Evolutionary conservation across 257 asterid species (phyloP).

Genomic region (Primulina tabacum): DNA sequence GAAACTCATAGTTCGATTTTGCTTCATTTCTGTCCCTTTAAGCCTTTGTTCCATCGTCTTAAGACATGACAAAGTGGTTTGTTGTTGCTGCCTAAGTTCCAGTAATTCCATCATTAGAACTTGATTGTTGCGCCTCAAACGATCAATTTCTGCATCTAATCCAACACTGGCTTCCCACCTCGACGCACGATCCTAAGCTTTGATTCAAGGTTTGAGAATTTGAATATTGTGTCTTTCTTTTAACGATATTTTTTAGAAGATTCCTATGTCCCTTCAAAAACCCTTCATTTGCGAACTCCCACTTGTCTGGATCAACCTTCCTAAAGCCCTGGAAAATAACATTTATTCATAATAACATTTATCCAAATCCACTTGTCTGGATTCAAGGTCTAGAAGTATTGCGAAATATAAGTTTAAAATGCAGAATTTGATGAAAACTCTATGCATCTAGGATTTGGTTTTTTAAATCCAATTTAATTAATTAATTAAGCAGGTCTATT

Average conservation of each 20-base stretch:
- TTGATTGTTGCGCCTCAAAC: conserved; percentile 56
- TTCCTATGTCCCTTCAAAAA: conserved; percentile 37
- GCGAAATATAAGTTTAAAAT: too few relatives aligned
- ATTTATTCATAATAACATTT: conserved; percentile 13
- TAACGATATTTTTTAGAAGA: conserved; percentile 34
- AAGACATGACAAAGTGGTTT: conserved; percentile 40
- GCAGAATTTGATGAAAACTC: too few relatives aligned
- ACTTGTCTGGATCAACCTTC: conserved; percentile 44
- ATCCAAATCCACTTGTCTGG: too few relatives aligned
- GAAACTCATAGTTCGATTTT: conserved; percentile 58
- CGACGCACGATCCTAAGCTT: conserved; percentile 40
- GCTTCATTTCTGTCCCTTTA: conserved; percentile 52
- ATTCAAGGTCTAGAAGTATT: too few relatives aligned
- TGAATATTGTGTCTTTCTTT: conserved; percentile 32
- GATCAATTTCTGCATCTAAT: conserved; percentile 52
- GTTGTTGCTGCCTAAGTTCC: conserved; percentile 70
- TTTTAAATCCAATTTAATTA: too few relatives aligned
- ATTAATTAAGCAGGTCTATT: too few relatives aligned
- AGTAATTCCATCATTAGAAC: conserved; percentile 54
- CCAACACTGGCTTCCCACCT: conserved; percentile 72
- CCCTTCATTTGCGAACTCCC: conserved; percentile 51
- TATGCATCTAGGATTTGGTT: too few relatives aligned
- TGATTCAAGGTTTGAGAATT: conserved; percentile 29
- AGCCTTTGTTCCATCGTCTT: conserved; percentile 51
- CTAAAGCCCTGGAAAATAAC: conserved; percentile 36